Evolutionary conservation across 192 early-diverging fungal species (phyloP), one percentile per base, ranked within the genome.

Genomic region (Polychytrium aggregatum): DNA sequence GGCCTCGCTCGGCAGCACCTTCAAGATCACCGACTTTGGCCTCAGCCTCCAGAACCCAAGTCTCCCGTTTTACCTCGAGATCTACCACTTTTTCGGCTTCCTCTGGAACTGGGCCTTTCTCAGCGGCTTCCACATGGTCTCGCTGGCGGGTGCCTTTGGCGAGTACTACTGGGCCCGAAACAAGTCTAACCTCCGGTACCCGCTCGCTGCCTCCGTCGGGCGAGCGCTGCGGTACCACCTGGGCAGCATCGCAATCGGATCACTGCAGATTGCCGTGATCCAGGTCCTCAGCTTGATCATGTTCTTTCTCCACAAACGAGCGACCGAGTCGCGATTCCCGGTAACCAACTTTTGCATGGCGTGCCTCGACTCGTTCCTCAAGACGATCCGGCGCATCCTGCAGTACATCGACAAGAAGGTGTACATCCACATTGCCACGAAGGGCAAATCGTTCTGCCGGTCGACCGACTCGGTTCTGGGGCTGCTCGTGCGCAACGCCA

Each of bases 361-460:
- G 27, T 65, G 59, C 48, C 22, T 73, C 9, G 9, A 37, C 9
- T 37, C 9, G 9, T 37, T 9, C n/a, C 35, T 37, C 35, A 37
- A 37, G n/a, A 11, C 9, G 9, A 9, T 37, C 26, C 50, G 45
- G 30, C 50, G 50, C n/a, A 22, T 73, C 34, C 43, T 73, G 1
- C 69, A 68, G 49, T 73, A 56, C 34, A 63, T 73, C 52, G 68
- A 66, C 58, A 67, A 68, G 44, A 62, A 73, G 50, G 68, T 61
- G 8, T 73, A 73, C 58, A 73, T 73, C 41, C 44, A 52, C 13
- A 64, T 70, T 46, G 65, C 62, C 18, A 55, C 72, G 33, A 50
- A 48, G 25, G 71, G 71, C 22, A 44, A 60, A 26, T 43, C 53
- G 25, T 73, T 73, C 50, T 73, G 67, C 58, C 50, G 24, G 28